Evolutionary conservation across 2,329 filamentous ascomycete species (phyloP).

Genomic region (Fusarium sp.): DNA sequence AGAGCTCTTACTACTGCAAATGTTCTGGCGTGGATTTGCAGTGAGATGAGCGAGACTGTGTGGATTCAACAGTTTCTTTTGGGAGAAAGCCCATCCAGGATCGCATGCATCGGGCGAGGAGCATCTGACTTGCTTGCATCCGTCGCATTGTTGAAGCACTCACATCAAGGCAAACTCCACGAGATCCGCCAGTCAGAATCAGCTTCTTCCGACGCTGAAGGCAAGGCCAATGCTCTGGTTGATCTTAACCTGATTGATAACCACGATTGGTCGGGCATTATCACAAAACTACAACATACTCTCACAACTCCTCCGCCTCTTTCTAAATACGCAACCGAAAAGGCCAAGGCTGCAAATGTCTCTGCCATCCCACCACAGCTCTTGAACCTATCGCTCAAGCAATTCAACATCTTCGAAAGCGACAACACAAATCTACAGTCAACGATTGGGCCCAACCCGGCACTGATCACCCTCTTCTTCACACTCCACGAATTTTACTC

Average conservation of each 20-base stretch:
- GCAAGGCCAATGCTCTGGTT: not conserved
- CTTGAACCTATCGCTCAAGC: not conserved
- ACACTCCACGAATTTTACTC: slow-evolving; percentile 15
- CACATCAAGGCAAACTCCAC: not conserved
- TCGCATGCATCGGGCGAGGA: slow-evolving; percentile 2
- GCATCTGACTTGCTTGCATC: slow-evolving; percentile 6
- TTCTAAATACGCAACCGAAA: slow-evolving; percentile 14
- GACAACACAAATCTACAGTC: not conserved
- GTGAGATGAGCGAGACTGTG: not conserved
- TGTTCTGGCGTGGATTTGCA: slow-evolving; percentile 14
- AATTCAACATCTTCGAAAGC: not conserved
- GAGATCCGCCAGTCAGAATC: rapidly evolving
- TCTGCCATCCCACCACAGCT: not conserved
- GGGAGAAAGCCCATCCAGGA: not conserved
- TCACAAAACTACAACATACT: slow-evolving; percentile 5
- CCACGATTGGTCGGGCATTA: not conserved
- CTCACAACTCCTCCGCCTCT: slow-evolving; percentile 10
- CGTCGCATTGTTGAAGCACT: not conserved
- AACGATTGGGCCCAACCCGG: not conserved
- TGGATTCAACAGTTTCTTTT: slow-evolving; percentile 3
- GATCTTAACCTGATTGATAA: slow-evolving; percentile 7
- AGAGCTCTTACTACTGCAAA: slow-evolving; percentile 1
- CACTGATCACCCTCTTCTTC: slow-evolving; percentile 7
- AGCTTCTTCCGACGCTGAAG: not conserved
- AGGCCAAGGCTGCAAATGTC: slow-evolving; percentile 8